Evolutionary conservation across 2,329 filamentous ascomycete species (phyloP).

Genomic region (Myriosclerotinia duriaeana): DNA sequence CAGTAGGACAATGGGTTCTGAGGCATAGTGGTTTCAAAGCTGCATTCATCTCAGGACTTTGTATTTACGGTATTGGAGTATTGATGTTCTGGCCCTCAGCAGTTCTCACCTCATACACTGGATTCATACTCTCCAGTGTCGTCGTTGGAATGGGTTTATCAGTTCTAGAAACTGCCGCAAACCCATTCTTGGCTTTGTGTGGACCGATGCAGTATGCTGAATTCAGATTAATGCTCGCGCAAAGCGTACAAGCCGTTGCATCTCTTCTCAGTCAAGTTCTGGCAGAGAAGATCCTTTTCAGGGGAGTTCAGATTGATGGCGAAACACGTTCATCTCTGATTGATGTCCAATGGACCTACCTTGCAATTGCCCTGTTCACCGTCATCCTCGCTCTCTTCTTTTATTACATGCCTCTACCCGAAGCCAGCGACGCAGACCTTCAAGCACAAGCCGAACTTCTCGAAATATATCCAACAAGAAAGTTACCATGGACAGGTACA

Average conservation of each 20-base stretch:
- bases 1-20: conserved; percentile 69
- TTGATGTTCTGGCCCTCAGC: conserved; percentile 85
- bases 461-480: conserved; percentile 31
- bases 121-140: conserved; percentile 72
- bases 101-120: conserved; percentile 70
- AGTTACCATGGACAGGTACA: conserved; percentile 44
- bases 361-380: conserved; percentile 75
- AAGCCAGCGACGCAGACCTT: conserved; percentile 53
- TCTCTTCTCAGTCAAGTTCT: conserved; percentile 71
- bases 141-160: conserved; percentile 76
- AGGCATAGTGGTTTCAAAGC: conserved; percentile 73
- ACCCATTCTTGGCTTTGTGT: conserved; percentile 70
- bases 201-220: conserved; percentile 73
- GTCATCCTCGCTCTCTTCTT: conserved; percentile 68
- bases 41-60: conserved; percentile 75
- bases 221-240: conserved; percentile 71
- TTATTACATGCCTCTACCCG: conserved; percentile 66
- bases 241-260: conserved; percentile 74
- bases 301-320: conserved; percentile 45
- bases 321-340: conserved; percentile 55
- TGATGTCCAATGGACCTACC: conserved; percentile 81
- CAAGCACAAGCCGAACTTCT: conserved; percentile 47
- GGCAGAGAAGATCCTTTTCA: conserved; percentile 73
- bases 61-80: conserved; percentile 73
- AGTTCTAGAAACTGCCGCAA: conserved; percentile 77